A percentile compares a stretch with the other conserved stretches of the same genome.
Evolutionary conservation across 2,329 filamentous ascomycete genomes (phyloP).

Genomic region (Rutstroemia sp.): DNA sequence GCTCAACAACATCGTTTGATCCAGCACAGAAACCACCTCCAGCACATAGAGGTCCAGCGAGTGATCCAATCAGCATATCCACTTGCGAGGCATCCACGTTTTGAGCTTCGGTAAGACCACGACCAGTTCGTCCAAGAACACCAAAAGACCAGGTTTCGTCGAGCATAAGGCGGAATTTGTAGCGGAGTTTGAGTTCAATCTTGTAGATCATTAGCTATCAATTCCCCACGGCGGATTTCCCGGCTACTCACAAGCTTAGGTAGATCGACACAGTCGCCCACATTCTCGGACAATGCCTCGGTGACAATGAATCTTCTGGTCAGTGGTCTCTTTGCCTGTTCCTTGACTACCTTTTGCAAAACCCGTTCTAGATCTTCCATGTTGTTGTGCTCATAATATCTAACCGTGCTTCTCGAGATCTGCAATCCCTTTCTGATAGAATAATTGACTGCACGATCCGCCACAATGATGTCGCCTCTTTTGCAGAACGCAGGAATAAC

Average conservation of each 20-base stretch:
- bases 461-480: conserved; percentile 93
- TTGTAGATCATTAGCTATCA: conserved; percentile 28
- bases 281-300: conserved; percentile 86
- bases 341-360: conserved; percentile 76
- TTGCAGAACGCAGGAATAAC: conserved; percentile 97
- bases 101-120: conserved; percentile 90
- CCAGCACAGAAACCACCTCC: conserved; percentile 96
- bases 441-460: conserved; percentile 88
- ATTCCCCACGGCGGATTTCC: not conserved
- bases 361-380: conserved; percentile 88
- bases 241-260: conserved; percentile 64
- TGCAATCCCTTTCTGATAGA: conserved; percentile 91
- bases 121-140: conserved; percentile 82
- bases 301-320: conserved; percentile 94
- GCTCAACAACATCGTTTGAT: conserved; percentile 83
- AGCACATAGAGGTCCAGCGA: conserved; percentile 82
- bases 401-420: conserved; percentile 81
- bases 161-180: conserved; percentile 96
- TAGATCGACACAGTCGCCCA: conserved; percentile 77
- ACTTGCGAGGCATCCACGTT: conserved; percentile 90
- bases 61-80: conserved; percentile 94
- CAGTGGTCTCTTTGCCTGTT: conserved; percentile 75
- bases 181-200: conserved; percentile 88
- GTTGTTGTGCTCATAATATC: conserved; percentile 94
- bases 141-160: conserved; percentile 98